Conservation (phyloP, 2,329 filamentous ascomycete species). For the Lachnellula occidentalis region DNA sequence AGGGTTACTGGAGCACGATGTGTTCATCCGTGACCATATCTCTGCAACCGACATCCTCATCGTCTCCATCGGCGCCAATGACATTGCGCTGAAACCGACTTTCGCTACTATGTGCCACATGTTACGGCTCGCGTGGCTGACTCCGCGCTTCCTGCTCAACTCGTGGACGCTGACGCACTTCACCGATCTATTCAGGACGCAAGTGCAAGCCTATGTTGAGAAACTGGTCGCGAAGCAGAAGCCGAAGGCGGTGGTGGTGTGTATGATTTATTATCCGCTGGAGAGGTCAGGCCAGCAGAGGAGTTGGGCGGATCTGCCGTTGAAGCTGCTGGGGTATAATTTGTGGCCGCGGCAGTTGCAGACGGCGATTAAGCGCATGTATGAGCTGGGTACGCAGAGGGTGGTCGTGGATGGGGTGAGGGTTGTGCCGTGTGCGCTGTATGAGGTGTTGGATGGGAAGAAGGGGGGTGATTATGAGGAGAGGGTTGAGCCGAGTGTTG, state of each 20-base stretch:
- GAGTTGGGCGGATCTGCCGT: conserved; percentile 13
- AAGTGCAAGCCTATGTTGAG: conserved; percentile 13
- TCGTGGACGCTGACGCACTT: conserved; percentile 13
- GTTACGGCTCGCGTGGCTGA: conserved; percentile 17
- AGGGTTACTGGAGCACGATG: conserved; percentile 11
- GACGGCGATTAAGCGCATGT: conserved; percentile 11
- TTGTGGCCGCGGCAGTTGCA: conserved; percentile 11
- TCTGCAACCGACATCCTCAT: conserved; percentile 13
- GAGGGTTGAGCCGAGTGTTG: conserved; percentile 15
- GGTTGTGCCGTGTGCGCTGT: conserved; percentile 14
- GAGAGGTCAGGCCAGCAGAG: conserved; percentile 3
- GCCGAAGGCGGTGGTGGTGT: conserved; percentile 11
- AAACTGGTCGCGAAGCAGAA: conserved; percentile 11
- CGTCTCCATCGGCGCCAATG: conserved; percentile 14
- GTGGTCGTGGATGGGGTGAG: conserved; percentile 6
- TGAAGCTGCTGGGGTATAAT: conserved; percentile 13
- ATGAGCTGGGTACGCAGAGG: conserved; percentile 11
- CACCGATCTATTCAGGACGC: conserved; percentile 11
- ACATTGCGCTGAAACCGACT: conserved; percentile 16
- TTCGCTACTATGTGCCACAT: conserved; percentile 13
- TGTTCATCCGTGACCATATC: conserved; percentile 15
- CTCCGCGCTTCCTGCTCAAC: conserved; percentile 8
- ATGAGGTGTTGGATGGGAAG: conserved; percentile 13
- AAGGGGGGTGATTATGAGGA: conserved; percentile 9
- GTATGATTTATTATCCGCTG: conserved; percentile 18